Evolutionary conservation across 1,139 yeast genomes (phyloP).

Genomic region (Kazachstania sp.): DNA sequence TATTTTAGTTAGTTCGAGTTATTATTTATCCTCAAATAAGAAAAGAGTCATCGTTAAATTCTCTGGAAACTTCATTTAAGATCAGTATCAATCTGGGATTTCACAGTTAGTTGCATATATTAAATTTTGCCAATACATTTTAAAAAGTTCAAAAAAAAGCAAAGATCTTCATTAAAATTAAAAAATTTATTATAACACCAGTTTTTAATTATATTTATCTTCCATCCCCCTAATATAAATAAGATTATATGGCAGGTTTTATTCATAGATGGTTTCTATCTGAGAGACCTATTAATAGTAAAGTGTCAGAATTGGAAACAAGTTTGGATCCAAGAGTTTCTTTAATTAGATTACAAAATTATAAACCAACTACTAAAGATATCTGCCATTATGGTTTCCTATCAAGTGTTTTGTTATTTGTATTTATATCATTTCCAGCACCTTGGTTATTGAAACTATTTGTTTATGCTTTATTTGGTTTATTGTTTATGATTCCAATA

Average conservation of each 20-base stretch:
- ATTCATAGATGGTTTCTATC: slow-evolving; percentile 47
- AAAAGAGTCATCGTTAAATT: no score
- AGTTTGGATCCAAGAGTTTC: slow-evolving; percentile 49
- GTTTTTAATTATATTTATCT: neutral
- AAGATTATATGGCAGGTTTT: slow-evolving; percentile 13
- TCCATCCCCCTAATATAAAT: neutral
- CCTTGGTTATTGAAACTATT: slow-evolving; percentile 28
- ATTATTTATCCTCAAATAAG: no score
- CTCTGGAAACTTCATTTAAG: no score
- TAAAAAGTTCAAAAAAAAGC: no score
- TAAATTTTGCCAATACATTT: no score
- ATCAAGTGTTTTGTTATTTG: slow-evolving; percentile 42
- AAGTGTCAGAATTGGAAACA: slow-evolving; percentile 49
- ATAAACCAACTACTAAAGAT: slow-evolving; percentile 42
- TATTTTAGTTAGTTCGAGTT: no score
- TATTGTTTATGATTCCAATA: slow-evolving; percentile 52
- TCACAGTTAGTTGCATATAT: no score
- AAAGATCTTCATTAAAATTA: no score
- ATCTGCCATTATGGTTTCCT: slow-evolving; percentile 46
- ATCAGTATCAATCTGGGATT: no score
- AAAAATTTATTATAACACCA: neutral
- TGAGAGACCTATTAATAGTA: slow-evolving; percentile 52
- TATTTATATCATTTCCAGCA: slow-evolving; percentile 34
- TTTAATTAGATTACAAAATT: slow-evolving; percentile 41
- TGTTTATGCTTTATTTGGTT: slow-evolving; percentile 21